Conservation (phyloP, 208 protist species). For the Herpetomonas samuelpessoai region DNA sequence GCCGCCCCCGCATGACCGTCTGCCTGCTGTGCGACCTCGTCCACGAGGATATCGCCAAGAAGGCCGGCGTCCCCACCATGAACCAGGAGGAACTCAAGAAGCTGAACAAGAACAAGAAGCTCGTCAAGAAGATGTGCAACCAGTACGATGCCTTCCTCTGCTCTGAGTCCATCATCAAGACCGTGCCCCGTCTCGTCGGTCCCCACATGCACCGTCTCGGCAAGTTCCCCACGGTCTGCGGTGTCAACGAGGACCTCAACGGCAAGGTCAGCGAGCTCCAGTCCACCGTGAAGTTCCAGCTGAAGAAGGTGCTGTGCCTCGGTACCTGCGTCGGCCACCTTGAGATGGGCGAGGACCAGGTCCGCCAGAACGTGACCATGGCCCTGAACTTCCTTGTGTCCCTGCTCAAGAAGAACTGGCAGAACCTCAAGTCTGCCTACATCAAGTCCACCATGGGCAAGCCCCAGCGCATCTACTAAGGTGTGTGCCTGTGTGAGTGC, state of each 20-base stretch:
- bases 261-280: slow-evolving; percentile 95
- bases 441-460: slow-evolving; percentile 98
- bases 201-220: slow-evolving; percentile 99
- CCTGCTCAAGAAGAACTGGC: slow-evolving; percentile 99
- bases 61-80: slow-evolving; percentile 91
- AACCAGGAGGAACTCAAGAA: slow-evolving; percentile 98
- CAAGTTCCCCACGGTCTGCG: slow-evolving; percentile 98
- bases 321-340: slow-evolving; percentile 97
- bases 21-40: slow-evolving; percentile 97
- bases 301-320: slow-evolving; percentile 99
- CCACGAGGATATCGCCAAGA: slow-evolving; percentile 96
- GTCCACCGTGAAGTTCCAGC: slow-evolving; percentile 98
- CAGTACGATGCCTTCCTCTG: slow-evolving; percentile 99
- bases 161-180: slow-evolving; percentile 97
- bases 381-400: slow-evolving; percentile 99
- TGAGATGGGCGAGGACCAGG: slow-evolving; percentile 94
- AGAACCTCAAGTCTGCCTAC: slow-evolving; percentile 97
- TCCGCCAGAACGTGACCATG: slow-evolving; percentile 96
- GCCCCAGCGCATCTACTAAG: slow-evolving; percentile 95
- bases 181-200: slow-evolving; percentile 94
- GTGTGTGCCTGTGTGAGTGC: neutral
- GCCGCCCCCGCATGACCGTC: slow-evolving; percentile 93
- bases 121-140: slow-evolving; percentile 99
- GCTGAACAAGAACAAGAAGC: slow-evolving; percentile 99
- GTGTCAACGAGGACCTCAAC: slow-evolving; percentile 90